Conservation (phyloP, 257 asterid species). For the Cinchona pubescens region DNA sequence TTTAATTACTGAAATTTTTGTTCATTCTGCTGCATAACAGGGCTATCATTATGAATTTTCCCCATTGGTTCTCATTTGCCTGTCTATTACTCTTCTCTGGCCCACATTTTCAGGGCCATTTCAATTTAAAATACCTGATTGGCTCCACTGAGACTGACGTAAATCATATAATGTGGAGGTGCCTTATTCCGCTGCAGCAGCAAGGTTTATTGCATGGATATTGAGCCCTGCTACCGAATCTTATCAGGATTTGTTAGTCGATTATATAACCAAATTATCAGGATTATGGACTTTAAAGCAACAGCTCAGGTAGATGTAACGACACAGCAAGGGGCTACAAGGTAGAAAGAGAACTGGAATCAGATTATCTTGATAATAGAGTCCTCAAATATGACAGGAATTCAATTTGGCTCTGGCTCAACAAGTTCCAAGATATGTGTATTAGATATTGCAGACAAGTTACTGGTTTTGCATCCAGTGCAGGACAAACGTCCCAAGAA, state of each 20-base stretch:
- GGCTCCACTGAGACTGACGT: constrained; percentile 24
- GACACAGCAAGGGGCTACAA: constrained; percentile 22
- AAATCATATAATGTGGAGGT: constrained; percentile 24
- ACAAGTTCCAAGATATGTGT: constrained; percentile 43
- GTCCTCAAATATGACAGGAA: constrained; percentile 28
- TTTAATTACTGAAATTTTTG: constrained; percentile 15
- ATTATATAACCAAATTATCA: constrained; percentile 45
- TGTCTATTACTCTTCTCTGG: constrained; percentile 50
- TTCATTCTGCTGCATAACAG: constrained; percentile 34
- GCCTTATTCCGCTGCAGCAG: constrained; percentile 46
- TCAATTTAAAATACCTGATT: constrained; percentile 21
- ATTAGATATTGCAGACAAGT: constrained; percentile 21
- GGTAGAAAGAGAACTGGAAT: constrained; percentile 29
- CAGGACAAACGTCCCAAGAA: constrained; percentile 24
- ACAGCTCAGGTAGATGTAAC: constrained; percentile 27
- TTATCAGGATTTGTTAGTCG: constrained; percentile 35
- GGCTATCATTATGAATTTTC: constrained; percentile 67
- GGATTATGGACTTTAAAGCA: constrained; percentile 39
- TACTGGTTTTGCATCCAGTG: constrained; percentile 25
- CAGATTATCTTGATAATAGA: constrained; percentile 26
- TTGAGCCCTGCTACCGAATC: constrained; percentile 49
- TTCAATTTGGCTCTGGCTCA: constrained; percentile 47
- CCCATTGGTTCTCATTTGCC: constrained; percentile 68
- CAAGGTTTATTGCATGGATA: constrained; percentile 68
- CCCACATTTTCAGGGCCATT: constrained; percentile 23